A percentile compares a stretch with the other conserved stretches of the same genome.
Evolutionary conservation across 257 asterid species (phyloP).

Genomic region (Scutellaria minor): DNA sequence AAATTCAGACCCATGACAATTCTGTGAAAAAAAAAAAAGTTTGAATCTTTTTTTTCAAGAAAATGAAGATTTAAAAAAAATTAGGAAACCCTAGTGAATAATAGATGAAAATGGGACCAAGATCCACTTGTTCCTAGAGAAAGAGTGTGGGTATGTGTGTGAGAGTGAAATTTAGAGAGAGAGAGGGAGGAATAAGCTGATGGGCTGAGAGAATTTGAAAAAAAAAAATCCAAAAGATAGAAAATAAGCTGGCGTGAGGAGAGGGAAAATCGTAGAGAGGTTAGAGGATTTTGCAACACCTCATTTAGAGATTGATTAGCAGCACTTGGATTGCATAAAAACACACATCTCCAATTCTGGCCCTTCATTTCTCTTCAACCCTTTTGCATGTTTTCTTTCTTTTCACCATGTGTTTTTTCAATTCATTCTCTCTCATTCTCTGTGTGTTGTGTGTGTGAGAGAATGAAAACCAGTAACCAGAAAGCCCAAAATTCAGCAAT

Average conservation of each 20-base stretch:
- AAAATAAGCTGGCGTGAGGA: constrained; percentile 42
- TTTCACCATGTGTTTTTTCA: constrained; percentile 30
- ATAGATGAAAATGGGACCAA: constrained; percentile 39
- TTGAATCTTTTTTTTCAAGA: neutral
- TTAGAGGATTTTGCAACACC: constrained; percentile 46
- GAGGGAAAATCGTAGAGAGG: constrained; percentile 48
- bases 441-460: constrained; percentile 29
- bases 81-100: constrained; percentile 44
- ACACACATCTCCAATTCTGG: constrained; percentile 24
- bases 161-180: constrained; percentile 32
- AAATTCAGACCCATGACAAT: constrained; percentile 24
- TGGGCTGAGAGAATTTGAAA: constrained; percentile 21
- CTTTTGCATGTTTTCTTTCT: constrained; percentile 33
- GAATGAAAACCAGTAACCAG: constrained; percentile 18
- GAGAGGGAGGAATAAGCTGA: constrained; percentile 31
- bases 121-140: constrained; percentile 40
- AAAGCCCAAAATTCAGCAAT: constrained; percentile 37
- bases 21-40: neutral
- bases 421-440: constrained; percentile 9
- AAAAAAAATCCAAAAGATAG: constrained; percentile 25
- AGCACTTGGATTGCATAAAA: constrained; percentile 15
- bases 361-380: constrained; percentile 22
- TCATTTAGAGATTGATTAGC: constrained; percentile 35
- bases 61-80: neutral
- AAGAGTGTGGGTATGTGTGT: constrained; percentile 34